Conservation (phyloP, 768 basidiomycete species). For the Astraeus odoratus region DNA sequence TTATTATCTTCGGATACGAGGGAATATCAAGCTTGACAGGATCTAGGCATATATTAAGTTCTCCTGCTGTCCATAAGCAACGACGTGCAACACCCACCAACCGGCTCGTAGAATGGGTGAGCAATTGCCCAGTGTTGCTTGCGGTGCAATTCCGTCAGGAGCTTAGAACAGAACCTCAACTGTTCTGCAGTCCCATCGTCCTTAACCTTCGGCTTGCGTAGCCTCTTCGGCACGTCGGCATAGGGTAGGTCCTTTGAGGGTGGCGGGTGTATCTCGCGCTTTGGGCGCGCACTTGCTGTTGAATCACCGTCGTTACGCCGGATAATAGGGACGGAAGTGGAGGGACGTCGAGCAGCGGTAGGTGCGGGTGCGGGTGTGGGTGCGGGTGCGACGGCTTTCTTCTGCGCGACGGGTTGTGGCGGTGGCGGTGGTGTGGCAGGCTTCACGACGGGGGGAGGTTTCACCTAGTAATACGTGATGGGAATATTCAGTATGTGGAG, state of each 20-base stretch:
- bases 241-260: constrained; percentile 88
- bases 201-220: constrained; percentile 55
- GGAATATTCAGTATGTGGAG: constrained; percentile 9
- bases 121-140: constrained; percentile 72
- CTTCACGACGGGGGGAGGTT: constrained; percentile 41
- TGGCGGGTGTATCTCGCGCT: constrained; percentile 96
- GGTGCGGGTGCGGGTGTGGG: too few relatives aligned
- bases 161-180: constrained; percentile 72
- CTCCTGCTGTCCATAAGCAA: background rate
- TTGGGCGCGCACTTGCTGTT: constrained; percentile 66
- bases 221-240: constrained; percentile 66
- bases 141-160: constrained; percentile 68
- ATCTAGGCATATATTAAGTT: constrained; percentile 39
- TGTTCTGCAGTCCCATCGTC: constrained; percentile 75
- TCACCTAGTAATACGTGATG: constrained; percentile 25
- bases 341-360: constrained; percentile 68
- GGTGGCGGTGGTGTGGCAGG: constrained; percentile 33
- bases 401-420: constrained; percentile 30
- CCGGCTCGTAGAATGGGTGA: constrained; percentile 87
- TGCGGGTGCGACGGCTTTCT: constrained; percentile 28
- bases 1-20: constrained; percentile 79
- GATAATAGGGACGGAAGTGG: constrained; percentile 76
- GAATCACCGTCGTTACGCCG: constrained; percentile 63
- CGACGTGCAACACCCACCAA: constrained; percentile 55
- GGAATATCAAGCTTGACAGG: constrained; percentile 75